phyloP scores from a whole-genome alignment of 371 early-diverging fungal species.

The Lichtheimia hyalospora region DNA sequence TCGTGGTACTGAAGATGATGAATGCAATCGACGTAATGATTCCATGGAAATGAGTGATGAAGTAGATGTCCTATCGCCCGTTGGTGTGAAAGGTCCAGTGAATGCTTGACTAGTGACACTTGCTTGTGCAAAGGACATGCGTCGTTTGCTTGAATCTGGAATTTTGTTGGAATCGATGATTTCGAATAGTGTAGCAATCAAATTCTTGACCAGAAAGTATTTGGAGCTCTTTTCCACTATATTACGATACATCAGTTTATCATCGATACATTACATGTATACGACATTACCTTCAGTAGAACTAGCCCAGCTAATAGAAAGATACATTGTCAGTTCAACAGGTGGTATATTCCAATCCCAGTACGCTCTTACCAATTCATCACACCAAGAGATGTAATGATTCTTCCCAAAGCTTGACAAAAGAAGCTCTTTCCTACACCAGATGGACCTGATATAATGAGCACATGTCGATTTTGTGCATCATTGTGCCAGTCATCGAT shows the following conservation, averaged over 20 bases:
- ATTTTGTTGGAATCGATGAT: constrained; percentile 32
- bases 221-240: constrained; percentile 35
- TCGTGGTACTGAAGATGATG: constrained; percentile 10
- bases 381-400: constrained; percentile 13
- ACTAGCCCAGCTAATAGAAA: constrained; percentile 31
- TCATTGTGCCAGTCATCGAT: constrained; percentile 41
- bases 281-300: constrained; percentile 35
- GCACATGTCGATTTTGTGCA: constrained; percentile 26
- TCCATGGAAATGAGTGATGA: constrained; percentile 14
- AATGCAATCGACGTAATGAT: constrained; percentile 11
- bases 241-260: not conserved
- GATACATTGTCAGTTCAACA: not conserved
- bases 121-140: constrained; percentile 4
- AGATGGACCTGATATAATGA: constrained; percentile 30
- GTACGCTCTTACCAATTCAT: constrained; percentile 16
- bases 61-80: constrained; percentile 12
- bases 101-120: not conserved
- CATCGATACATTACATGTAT: not conserved
- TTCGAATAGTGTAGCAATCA: constrained; percentile 44
- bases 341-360: not conserved
- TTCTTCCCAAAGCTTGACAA: constrained; percentile 25
- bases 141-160: constrained; percentile 12
- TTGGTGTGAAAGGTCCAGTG: not conserved
- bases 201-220: constrained; percentile 43
- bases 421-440: constrained; percentile 41